Conservation (phyloP, 306 rosid species). For the Pueraria montana region DNA sequence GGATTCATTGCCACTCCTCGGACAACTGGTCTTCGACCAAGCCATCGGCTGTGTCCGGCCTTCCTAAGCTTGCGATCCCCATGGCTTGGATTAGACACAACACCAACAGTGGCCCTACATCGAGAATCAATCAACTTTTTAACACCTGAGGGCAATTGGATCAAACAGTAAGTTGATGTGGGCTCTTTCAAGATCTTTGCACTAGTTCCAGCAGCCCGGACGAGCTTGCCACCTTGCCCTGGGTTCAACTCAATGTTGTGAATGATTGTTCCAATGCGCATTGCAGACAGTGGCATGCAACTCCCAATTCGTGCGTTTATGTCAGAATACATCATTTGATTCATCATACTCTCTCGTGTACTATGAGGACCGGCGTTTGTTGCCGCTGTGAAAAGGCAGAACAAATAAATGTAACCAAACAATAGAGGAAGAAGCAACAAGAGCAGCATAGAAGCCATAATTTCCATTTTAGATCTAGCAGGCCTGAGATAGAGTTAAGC, state of each 20-base stretch:
- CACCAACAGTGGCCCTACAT: conserved; percentile 82
- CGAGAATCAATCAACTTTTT: conserved; percentile 75
- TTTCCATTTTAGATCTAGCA: not conserved
- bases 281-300: conserved; percentile 80
- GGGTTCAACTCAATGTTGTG: conserved; percentile 84
- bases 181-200: conserved; percentile 94
- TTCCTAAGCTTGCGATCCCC: conserved; percentile 74
- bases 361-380: conserved; percentile 35
- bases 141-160: conserved; percentile 76
- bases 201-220: conserved; percentile 84
- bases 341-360: conserved; percentile 63
- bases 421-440: not conserved
- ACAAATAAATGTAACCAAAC: conserved; percentile 1
- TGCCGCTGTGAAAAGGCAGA: conserved; percentile 45
- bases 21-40: conserved; percentile 80
- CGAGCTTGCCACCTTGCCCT: conserved; percentile 91
- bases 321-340: conserved; percentile 68
- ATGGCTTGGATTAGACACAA: conserved; percentile 84
- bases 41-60: conserved; percentile 89
- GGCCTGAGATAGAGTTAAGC: not conserved
- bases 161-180: conserved; percentile 60
- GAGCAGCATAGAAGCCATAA: not conserved
- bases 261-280: conserved; percentile 92
- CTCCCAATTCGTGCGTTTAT: conserved; percentile 86
- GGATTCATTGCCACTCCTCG: conserved; percentile 96